A percentile compares a stretch with the other conserved stretches of the same genome.
Conservation (phyloP, 2,329 filamentous ascomycete species). For the Penicillium sp. region DNA sequence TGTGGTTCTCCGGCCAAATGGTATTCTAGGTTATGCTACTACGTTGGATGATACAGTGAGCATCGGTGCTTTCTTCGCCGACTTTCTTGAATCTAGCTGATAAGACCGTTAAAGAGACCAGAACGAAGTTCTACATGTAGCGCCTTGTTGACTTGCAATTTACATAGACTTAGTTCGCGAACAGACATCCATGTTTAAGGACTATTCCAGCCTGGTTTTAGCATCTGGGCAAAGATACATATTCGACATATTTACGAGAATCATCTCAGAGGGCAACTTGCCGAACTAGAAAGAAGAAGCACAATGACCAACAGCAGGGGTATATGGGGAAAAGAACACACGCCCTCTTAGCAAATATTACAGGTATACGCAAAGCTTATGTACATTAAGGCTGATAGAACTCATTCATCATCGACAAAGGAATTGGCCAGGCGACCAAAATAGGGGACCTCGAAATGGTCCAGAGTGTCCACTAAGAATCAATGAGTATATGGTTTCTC, state of each 20-base stretch:
- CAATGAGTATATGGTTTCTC: constrained; percentile 10
- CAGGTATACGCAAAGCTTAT: constrained; percentile 10
- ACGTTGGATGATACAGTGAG: background rate
- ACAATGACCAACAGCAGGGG: constrained; percentile 15
- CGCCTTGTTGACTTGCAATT: too few relatives aligned
- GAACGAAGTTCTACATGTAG: too few relatives aligned
- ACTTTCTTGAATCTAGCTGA: background rate
- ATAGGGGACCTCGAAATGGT: constrained; percentile 80
- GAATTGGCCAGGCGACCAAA: constrained; percentile 83
- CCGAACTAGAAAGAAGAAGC: background rate
- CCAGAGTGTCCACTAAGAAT: constrained; percentile 59
- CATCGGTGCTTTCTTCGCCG: background rate
- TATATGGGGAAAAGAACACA: constrained; percentile 21
- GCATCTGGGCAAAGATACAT: background rate
- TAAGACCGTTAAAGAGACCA: too few relatives aligned
- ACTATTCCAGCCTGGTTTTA: background rate
- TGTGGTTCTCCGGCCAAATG: background rate
- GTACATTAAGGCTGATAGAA: background rate
- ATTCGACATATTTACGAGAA: background rate
- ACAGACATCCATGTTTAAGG: too few relatives aligned
- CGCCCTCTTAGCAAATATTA: constrained; percentile 8
- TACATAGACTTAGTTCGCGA: too few relatives aligned
- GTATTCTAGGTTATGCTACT: background rate
- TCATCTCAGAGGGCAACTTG: background rate
- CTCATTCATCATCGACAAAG: constrained; percentile 83